Evolutionary conservation across 2,329 filamentous ascomycete species (phyloP).

Genomic region (Harringtonia aguacate): DNA sequence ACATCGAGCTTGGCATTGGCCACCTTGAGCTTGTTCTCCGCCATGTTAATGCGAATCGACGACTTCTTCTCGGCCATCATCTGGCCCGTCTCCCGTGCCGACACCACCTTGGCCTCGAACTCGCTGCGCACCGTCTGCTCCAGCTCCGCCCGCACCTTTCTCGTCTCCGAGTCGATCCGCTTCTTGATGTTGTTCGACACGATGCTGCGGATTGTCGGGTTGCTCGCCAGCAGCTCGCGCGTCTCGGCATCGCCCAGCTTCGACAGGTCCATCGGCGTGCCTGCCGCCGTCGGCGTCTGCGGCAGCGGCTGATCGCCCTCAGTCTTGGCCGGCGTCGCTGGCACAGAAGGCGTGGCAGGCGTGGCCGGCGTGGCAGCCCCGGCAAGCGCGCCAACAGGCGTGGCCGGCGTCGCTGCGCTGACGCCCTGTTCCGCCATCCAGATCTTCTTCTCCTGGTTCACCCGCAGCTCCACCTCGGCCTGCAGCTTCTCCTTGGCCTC

Average conservation of each 20-base stretch:
- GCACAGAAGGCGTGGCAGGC: no score
- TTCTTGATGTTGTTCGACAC: slow-evolving; percentile 55
- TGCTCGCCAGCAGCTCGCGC: slow-evolving; percentile 44
- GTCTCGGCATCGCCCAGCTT: slow-evolving; percentile 44
- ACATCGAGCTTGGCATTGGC: slow-evolving; percentile 64
- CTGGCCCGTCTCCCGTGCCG: slow-evolving; percentile 52
- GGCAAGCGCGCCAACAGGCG: slow-evolving; percentile 2
- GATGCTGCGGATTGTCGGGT: slow-evolving; percentile 46
- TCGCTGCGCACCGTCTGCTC: slow-evolving; percentile 35
- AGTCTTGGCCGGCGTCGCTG: slow-evolving; percentile 4
- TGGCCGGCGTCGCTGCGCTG: slow-evolving; percentile 5
- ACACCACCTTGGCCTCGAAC: slow-evolving; percentile 40
- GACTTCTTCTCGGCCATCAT: slow-evolving; percentile 67
- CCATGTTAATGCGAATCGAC: slow-evolving; percentile 66
- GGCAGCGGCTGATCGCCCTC: slow-evolving; percentile 17
- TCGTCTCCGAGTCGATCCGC: slow-evolving; percentile 56
- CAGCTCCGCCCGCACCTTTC: slow-evolving; percentile 44
- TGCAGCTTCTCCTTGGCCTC: slow-evolving; percentile 41
- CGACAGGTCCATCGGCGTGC: slow-evolving; percentile 26
- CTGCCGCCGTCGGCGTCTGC: slow-evolving; percentile 20
- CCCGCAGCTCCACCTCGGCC: slow-evolving; percentile 31
- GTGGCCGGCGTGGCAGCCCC: no score
- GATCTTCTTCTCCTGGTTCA: slow-evolving; percentile 54
- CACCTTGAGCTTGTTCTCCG: slow-evolving; percentile 55
- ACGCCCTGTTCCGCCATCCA: slow-evolving; percentile 46